phyloP scores from a whole-genome alignment of 805 yeast species.

The Lachancea lanzarotensis region DNA sequence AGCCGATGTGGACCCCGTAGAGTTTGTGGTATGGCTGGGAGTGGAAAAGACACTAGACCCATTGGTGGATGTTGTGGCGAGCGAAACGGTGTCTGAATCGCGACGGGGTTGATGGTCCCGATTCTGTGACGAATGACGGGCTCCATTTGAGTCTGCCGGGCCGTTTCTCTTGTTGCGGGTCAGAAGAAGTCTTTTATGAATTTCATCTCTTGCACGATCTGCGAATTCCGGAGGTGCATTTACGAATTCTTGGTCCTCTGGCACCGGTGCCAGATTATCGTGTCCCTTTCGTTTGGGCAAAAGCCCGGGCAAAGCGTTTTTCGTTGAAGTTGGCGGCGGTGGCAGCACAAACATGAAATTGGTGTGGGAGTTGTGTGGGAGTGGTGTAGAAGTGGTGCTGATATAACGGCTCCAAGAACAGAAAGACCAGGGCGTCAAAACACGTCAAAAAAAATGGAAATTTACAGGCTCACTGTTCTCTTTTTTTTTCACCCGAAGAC shows the following conservation, averaged over 20 bases:
- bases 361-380: no score
- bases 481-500: no score
- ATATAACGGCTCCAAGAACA: no score
- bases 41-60: constrained; percentile 26
- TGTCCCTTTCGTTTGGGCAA: constrained; percentile 7
- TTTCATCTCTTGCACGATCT: constrained; percentile 32
- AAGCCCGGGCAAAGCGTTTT: constrained; percentile 14
- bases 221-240: constrained; percentile 33
- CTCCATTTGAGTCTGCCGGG: background rate
- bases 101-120: background rate
- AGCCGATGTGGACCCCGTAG: constrained; percentile 13
- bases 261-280: constrained; percentile 7
- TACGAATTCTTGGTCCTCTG: constrained; percentile 22
- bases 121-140: background rate
- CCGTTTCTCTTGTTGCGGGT: constrained; percentile 5
- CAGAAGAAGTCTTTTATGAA: constrained; percentile 26
- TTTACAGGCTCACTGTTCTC: no score
- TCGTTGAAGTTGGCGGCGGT: constrained; percentile 27
- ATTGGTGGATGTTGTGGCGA: constrained; percentile 15
- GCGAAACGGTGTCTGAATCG: constrained; percentile 1
- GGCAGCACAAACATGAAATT: constrained; percentile 33
- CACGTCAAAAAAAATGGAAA: no score
- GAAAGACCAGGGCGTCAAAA: no score
- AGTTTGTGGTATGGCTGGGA: constrained; percentile 13
- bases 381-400: no score